Evolutionary conservation across 495 filamentous ascomycete genomes (phyloP).

Genomic region (Neurospora africana): DNA sequence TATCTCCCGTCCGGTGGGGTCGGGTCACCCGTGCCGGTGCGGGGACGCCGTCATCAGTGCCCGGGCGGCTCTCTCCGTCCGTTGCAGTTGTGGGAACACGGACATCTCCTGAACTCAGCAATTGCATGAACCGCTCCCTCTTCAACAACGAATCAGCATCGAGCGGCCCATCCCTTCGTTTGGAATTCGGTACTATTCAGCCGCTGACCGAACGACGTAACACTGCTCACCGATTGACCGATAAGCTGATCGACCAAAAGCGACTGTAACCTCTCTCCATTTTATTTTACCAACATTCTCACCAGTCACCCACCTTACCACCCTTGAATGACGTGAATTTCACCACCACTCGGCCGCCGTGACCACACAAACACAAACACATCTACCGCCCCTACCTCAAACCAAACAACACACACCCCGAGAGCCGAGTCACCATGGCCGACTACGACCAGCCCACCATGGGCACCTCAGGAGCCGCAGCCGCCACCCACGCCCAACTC

Average conservation of each 20-base stretch:
- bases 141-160: neutral
- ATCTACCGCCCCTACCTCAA: neutral
- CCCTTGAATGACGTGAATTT: neutral
- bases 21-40: neutral
- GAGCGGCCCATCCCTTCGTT: neutral
- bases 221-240: neutral
- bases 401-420: too few species aligned
- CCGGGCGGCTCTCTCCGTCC: neutral
- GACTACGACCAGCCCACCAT: constrained; percentile 2
- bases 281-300: neutral
- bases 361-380: neutral
- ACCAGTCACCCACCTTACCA: neutral
- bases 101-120: neutral
- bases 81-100: neutral
- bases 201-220: neutral
- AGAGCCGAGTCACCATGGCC: neutral
- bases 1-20: neutral
- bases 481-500: constrained; percentile 22
- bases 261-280: neutral
- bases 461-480: neutral
- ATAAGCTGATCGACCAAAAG: neutral
- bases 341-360: neutral
- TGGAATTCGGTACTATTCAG: neutral
- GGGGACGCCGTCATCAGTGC: neutral
- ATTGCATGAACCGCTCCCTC: neutral